Percentiles rank a stretch among this genome's conserved stretches.
These are phyloP conservation scores for Entoloma clypeatum DNA, from an alignment of 1,284 basidiomycete species.

Conservation along the genomic window DNA sequence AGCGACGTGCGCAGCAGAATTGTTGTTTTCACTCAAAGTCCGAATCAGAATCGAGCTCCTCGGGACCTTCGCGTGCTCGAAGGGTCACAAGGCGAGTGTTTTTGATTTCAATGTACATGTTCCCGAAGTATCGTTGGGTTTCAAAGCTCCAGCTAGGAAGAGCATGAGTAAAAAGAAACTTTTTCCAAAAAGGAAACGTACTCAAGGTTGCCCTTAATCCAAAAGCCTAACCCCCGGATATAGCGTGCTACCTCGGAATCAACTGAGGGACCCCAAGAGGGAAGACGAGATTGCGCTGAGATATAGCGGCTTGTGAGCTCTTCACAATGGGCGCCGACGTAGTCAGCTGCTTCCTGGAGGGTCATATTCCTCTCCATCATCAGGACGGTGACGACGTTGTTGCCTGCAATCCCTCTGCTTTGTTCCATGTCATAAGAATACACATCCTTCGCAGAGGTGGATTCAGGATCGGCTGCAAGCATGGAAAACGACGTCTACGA, in stretches of 20 bases:
- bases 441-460: conserved; percentile 45
- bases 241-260: conserved; percentile 48
- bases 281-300: conserved; percentile 41
- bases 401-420: conserved; percentile 60
- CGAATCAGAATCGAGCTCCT: conserved; percentile 33
- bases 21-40: conserved; percentile 37
- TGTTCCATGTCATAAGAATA: conserved; percentile 75
- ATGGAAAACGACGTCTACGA: conserved; percentile 9
- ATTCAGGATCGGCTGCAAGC: conserved; percentile 7
- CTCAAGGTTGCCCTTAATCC: conserved; percentile 48
- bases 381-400: conserved; percentile 65
- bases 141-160: conserved; percentile 53
- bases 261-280: conserved; percentile 44
- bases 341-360: conserved; percentile 58
- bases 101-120: conserved; percentile 43
- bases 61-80: conserved; percentile 31
- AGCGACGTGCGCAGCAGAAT: too few species aligned
- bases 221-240: conserved; percentile 44
- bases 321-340: conserved; percentile 50
- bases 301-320: conserved; percentile 49
- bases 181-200: conserved; percentile 25
- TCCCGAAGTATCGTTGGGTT: conserved; percentile 54
- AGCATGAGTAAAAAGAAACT: conserved; percentile 14
- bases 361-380: conserved; percentile 50
- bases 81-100: conserved; percentile 42